phyloP scores from a whole-genome alignment of 176 grass and related monocot genomes.

The Aegilops speltoides region DNA sequence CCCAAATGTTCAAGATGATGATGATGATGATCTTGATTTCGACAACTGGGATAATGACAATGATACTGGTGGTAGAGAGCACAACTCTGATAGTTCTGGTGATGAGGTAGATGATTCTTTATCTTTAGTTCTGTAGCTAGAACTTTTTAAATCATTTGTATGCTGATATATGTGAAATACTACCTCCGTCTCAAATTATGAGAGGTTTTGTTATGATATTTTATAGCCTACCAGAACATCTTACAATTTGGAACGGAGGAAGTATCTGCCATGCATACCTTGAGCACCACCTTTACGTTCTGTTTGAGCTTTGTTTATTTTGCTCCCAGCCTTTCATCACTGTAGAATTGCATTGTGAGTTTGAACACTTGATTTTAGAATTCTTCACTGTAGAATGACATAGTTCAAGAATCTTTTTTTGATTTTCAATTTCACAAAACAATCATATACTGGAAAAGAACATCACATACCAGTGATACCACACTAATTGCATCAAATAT shows the following conservation, averaged over 20 bases:
- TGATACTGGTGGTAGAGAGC: conserved; percentile 19
- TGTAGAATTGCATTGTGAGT: not conserved
- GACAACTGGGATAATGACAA: conserved; percentile 46
- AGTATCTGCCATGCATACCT: not conserved
- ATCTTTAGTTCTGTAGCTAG: not conserved
- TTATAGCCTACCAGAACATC: too few species aligned
- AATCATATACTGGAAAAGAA: not conserved
- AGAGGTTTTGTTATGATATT: too few species aligned
- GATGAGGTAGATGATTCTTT: conserved; percentile 56
- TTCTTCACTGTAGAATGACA: not conserved
- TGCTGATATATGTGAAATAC: not conserved
- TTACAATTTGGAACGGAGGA: too few species aligned
- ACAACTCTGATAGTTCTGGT: conserved; percentile 43
- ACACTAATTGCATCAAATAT: not conserved
- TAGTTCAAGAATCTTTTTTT: not conserved
- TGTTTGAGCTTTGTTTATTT: not conserved
- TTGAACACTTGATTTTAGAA: not conserved
- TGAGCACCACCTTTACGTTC: not conserved
- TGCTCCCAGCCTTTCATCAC: not conserved
- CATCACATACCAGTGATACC: not conserved
- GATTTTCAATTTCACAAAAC: not conserved
- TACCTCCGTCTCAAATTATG: too few species aligned
- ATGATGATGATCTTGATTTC: conserved; percentile 34
- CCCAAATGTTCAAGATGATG: conserved; percentile 15
- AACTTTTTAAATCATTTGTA: not conserved